These are phyloP conservation scores for Ambrosiella cleistominuta DNA, from an alignment of 2,329 filamentous ascomycete genomes.

Conservation along the genomic window DNA sequence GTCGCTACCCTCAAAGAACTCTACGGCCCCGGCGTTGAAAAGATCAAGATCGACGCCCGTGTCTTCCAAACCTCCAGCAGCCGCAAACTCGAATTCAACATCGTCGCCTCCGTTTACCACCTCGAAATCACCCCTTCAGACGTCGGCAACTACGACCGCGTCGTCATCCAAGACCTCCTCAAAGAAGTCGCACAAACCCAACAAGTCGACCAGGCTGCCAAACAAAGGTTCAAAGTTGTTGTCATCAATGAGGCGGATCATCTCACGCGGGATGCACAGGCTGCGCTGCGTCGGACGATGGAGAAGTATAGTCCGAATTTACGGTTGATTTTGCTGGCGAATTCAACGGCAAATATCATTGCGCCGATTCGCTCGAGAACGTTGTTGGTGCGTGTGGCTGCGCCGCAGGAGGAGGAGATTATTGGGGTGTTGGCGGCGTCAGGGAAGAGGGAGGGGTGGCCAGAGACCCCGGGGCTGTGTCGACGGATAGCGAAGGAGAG, in stretches of 20 bases:
- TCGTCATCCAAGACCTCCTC: conserved; percentile 85
- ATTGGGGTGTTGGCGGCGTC: conserved; percentile 53
- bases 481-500: conserved; percentile 77
- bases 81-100: conserved; percentile 98
- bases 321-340: conserved; percentile 77
- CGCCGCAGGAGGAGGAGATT: conserved; percentile 74
- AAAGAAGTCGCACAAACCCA: conserved; percentile 98
- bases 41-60: conserved; percentile 97
- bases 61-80: conserved; percentile 92
- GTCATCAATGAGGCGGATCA: conserved; percentile 98
- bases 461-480: conserved; percentile 57
- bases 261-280: conserved; percentile 83
- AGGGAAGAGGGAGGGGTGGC: conserved; percentile 69
- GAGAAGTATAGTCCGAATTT: conserved; percentile 97
- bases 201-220: conserved; percentile 85
- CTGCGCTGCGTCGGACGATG: conserved; percentile 88
- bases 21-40: conserved; percentile 92
- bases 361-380: conserved; percentile 92
- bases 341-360: conserved; percentile 96
- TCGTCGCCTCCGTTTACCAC: conserved; percentile 92
- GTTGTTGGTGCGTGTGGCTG: conserved; percentile 76
- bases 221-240: conserved; percentile 92
- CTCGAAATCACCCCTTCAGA: conserved; percentile 96
- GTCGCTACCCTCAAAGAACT: conserved; percentile 89
- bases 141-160: conserved; percentile 88